Evolutionary conservation across 2,329 filamentous ascomycete genomes (phyloP).

Genomic region (Tolypocladium ophioglossoides): DNA sequence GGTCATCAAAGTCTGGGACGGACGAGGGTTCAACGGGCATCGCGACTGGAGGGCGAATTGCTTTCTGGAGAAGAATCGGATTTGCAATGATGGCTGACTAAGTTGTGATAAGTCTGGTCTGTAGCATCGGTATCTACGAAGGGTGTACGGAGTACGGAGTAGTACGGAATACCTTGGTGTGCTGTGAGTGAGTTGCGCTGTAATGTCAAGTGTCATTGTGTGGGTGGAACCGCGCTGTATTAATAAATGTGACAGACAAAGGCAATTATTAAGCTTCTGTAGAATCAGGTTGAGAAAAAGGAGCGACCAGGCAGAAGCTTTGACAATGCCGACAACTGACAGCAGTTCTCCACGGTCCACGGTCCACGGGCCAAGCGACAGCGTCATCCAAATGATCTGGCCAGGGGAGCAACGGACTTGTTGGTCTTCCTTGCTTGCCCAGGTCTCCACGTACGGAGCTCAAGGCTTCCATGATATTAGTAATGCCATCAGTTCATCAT

Average conservation of each 20-base stretch:
- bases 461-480: neutral
- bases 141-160: no score
- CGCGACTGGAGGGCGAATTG: neutral
- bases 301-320: neutral
- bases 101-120: no score
- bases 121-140: neutral
- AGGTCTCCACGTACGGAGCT: no score
- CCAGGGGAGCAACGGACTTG: neutral
- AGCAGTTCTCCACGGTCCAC: neutral
- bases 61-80: neutral
- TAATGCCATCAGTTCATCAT: no score
- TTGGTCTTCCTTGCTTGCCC: no score
- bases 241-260: neutral
- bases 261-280: neutral
- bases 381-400: no score
- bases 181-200: neutral
- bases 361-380: no score
- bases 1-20: slow-evolving; percentile 33
- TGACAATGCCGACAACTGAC: neutral
- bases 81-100: no score
- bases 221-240: neutral
- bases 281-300: neutral
- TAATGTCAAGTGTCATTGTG: neutral
- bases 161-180: neutral
- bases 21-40: slow-evolving; percentile 3